Percentiles rank a stretch among this genome's conserved stretches.
Evolutionary conservation across 106 monocot genomes (phyloP).

Genomic region (Agapanthus africanus): DNA sequence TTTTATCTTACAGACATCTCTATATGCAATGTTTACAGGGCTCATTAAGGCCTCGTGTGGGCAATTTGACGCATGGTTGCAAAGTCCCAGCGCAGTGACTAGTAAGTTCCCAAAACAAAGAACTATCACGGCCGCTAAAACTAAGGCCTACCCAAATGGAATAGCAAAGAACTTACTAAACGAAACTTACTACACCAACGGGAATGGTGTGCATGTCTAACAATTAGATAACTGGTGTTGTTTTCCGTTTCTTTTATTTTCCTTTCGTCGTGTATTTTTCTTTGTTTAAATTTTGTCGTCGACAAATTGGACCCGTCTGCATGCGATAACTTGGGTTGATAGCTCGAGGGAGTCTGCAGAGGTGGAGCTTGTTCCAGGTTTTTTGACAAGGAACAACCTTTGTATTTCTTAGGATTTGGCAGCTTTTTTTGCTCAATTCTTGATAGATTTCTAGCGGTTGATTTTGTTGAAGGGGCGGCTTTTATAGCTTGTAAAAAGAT

Average conservation of each 20-base stretch:
- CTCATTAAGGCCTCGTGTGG: constrained; percentile 62
- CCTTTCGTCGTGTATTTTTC: background rate
- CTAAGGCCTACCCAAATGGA: constrained; percentile 35
- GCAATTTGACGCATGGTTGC: constrained; percentile 26
- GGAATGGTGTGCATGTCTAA: constrained; percentile 60
- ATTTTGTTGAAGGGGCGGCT: constrained; percentile 5
- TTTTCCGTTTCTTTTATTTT: background rate
- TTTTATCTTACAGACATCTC: no score
- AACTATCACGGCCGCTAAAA: background rate
- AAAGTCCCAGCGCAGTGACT: background rate
- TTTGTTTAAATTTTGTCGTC: constrained; percentile 2
- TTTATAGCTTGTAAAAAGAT: background rate
- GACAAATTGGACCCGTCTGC: background rate
- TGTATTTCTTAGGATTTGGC: background rate
- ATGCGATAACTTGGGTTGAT: background rate
- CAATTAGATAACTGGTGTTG: background rate
- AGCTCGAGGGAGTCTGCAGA: constrained; percentile 7
- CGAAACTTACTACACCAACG: constrained; percentile 35
- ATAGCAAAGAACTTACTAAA: constrained; percentile 21
- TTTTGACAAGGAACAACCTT: constrained; percentile 21
- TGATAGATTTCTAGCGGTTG: background rate
- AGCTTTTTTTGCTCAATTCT: background rate
- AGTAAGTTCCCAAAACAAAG: constrained; percentile 2
- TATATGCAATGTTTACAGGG: constrained; percentile 27
- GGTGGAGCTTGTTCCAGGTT: constrained; percentile 26